phyloP scores from a whole-genome alignment of 2,329 filamentous ascomycete species.

The Aspergillus pseudoviridinutans region DNA sequence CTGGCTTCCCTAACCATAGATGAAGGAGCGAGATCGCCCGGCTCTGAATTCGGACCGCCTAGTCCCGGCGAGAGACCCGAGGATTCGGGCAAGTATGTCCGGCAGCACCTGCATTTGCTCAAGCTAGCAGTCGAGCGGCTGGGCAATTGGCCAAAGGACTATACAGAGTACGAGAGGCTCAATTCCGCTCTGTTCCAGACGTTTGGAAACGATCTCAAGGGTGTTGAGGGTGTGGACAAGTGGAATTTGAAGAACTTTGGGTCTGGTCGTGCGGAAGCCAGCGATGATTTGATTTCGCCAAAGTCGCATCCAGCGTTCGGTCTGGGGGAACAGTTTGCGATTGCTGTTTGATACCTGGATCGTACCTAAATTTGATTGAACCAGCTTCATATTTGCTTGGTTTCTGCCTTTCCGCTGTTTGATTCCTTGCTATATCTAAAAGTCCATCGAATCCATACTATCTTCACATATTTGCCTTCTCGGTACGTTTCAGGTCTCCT shows the following conservation, averaged over 20 bases:
- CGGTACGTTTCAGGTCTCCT: too few species aligned
- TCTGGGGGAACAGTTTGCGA: conserved; percentile 6
- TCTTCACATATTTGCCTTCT: too few species aligned
- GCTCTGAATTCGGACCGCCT: conserved; percentile 13
- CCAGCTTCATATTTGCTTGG: too few species aligned
- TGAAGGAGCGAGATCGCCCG: conserved; percentile 17
- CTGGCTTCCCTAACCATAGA: conserved; percentile 27
- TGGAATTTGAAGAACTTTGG: conserved; percentile 45
- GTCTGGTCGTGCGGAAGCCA: conserved; percentile 42
- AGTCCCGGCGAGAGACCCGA: conserved; percentile 20
- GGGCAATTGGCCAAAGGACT: conserved; percentile 43
- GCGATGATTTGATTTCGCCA: conserved; percentile 24
- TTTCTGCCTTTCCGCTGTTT: too few species aligned
- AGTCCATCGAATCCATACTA: too few species aligned
- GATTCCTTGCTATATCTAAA: too few species aligned
- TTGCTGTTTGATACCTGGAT: conserved; percentile 2
- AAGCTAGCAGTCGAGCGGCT: conserved; percentile 35
- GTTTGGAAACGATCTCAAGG: conserved; percentile 38
- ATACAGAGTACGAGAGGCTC: conserved; percentile 44
- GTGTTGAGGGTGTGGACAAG: conserved; percentile 43
- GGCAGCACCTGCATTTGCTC: conserved; percentile 32
- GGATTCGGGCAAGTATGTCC: conserved; percentile 22
- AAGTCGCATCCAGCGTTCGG: conserved; percentile 4
- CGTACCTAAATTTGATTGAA: too few species aligned
- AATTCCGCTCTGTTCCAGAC: conserved; percentile 41